Base-by-base conservation (phyloP, 805 yeast species). In the Kuraishia capsulata region DNA sequence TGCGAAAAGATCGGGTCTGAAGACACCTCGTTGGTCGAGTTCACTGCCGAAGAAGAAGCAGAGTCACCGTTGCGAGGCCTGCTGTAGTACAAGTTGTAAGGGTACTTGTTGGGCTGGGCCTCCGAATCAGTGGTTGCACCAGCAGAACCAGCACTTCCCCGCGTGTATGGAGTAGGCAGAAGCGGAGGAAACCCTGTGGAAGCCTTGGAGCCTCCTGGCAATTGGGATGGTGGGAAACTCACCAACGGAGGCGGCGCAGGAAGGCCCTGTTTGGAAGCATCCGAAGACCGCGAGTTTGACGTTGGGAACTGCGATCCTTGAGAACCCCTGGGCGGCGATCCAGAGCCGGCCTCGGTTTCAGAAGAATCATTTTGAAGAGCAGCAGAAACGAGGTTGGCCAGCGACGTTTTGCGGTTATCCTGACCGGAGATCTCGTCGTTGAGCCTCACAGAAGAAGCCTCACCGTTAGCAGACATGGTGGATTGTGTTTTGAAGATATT, bases 401-500 rank as follows among this genome's bases (percentile, higher is more conserved):
- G 11, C 26, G 26, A 11, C 26, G 26, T 11, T 14, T 13, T 28
- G 14, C 14, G 6, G 17, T 9, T 11, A 13, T 9, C 14, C 14
- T 9, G 8, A 5, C 6, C 17, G 31, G 31, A 5, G 8, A 17
- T 6, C 31, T 28, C 31, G 6, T 28, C 31, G 14, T 28, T 28
- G 31, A 28, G 31, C 31, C 31, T 28, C 31, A 28, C 31, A 17
- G 31, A 28, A 5, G 31, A 23, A 23, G 26, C 26, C 26, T 23
- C 26, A 23, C 26, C 26, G 26, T 23, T 23, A 11, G 26, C 8
- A 23, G 26, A 23, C 26, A 23, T 23, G 26, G n/a, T n/a, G n/a
- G 26, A 11, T 23, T 8, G 26, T 8, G 10, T 23, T 23, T 23
- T 23, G 11, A 23, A 23, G 8, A 29, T n/a, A 4, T 17, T 8